Base-by-base conservation (phyloP, 2,329 filamentous ascomycete species). In the Colletotrichum scovillei region DNA sequence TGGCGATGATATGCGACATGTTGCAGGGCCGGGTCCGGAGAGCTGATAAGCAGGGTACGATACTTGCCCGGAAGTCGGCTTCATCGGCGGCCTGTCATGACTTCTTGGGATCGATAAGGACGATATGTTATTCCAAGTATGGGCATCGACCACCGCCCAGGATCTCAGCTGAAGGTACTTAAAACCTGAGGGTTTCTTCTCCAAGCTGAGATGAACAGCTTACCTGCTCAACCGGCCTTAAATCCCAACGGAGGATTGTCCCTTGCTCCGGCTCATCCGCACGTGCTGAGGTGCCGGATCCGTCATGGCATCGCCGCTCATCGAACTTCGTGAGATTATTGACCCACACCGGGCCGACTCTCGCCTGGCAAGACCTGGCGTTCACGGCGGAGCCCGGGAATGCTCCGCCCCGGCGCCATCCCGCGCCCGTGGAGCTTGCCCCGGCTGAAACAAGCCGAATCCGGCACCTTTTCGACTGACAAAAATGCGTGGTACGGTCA, bases 341-440 rank as follows among this genome's bases (percentile, higher is more conserved):
- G 42, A 32, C 14, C 35, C 24, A 60, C 28, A 30, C 52, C 67
- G 56, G 60, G 60, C 60, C 62, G 56, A 71, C 55, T 30, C 16
- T 49, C 55, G 56, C 60, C 67, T 35, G 57, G 46, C 35, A 38
- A 12, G n/a, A 30, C 24, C 67, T 49, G 49, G 26, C 4, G 9
- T 57, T 28, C 14, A 38, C 49, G 60, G 67, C 70, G 60, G 71
- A 62, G 49, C 67, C 60, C 46, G 46, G 4, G 35, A 19, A 60
- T 66, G 62, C 60, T 62, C 67, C 71, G 67, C 67, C 60, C 67
- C 55, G 42, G 35, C 62, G 35, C 49, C n/a, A 26, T 30, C 32
- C 52, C 11, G 38, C 38, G 52, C 32, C 19, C 65, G 24, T 22
- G 26, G 42, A 35, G 19, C 52, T 38, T n/a, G 14, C 52, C 12